Conservation (phyloP, 1,284 basidiomycete species). For the Ceratobasidium sp. region DNA sequence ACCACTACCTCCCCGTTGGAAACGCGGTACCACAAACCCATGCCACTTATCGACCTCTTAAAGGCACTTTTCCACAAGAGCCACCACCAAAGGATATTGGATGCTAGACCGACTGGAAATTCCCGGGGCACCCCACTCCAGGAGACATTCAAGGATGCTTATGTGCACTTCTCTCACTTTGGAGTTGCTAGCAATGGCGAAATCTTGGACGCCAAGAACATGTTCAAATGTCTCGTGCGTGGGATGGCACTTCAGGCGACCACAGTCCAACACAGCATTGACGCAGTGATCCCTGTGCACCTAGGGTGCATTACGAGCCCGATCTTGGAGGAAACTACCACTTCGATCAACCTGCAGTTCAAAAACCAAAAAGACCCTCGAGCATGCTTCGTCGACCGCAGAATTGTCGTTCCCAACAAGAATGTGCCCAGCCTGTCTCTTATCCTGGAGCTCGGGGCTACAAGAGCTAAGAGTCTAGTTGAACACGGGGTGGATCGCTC, state of each 20-base stretch:
- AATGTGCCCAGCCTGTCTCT: background rate
- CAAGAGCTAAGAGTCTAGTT: no score
- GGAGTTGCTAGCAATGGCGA: background rate
- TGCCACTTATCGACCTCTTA: background rate
- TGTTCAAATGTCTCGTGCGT: background rate
- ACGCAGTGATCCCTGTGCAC: background rate
- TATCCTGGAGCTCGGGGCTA: conserved; percentile 6
- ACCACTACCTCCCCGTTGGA: background rate
- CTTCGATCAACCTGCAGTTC: background rate
- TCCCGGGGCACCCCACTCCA: background rate
- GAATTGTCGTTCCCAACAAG: background rate
- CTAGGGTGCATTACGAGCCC: background rate
- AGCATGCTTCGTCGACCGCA: background rate
- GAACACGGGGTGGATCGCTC: no score
- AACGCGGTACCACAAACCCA: background rate
- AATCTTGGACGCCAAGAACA: background rate
- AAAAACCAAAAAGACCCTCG: background rate
- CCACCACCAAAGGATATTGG: background rate
- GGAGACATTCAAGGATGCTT: background rate
- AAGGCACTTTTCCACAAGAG: background rate
- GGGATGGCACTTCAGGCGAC: background rate
- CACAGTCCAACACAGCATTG: background rate
- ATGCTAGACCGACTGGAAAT: background rate
- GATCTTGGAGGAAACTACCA: background rate
- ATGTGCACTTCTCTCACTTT: background rate